Evolutionary conservation across 148 eudicot species (phyloP), one percentile per base, ranked within the genome.

Genomic region (Amaranthus palmeri): DNA sequence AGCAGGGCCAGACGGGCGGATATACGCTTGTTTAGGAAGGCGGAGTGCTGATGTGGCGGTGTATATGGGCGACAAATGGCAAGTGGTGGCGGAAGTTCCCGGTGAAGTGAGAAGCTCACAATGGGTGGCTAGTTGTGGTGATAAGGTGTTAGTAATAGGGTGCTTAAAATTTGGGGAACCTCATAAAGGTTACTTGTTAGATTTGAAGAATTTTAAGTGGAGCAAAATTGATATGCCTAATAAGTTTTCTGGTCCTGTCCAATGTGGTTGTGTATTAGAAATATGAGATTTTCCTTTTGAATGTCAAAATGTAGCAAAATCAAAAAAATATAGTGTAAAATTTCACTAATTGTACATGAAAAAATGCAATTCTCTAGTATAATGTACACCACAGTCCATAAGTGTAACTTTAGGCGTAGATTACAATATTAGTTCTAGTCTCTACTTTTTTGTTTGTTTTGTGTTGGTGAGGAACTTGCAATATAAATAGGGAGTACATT

Each of bases 181-280:
- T 42, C 82, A 84, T 36, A 69, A 47, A 10, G 82, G 57, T 5
- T 88, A 79, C 58, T 57, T 77, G 76, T 62, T 86, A 78, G 92
- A 95, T 65, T 69, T 85, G 77, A 75, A 82, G 79, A 79, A 50
- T 1, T 42, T 50, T 9, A 72, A 40, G 54, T 95, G 98, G 97
- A 73, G 54, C 42, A 74, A 81, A 69, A 58, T 89, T 4, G 86
- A 77, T 3, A 53, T 71, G 53, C 79, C 91, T 4, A 76, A 71
- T 3, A 79, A 78, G 6, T 88, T 74, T 67, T 55, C 74, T 43
- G 93, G 97, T n/a, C 88, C 88, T 74, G 96, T 91, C 68, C 97
- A 85, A 69, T 79, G 88, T 8, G 90, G 91, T 41, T 91, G 93
- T 69, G 83, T 76, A 46, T 42, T 95, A 72, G 89, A 89, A 53